Base-by-base conservation (phyloP, 2,329 filamentous ascomycete genomes). In the Aplosporella prunicola region DNA sequence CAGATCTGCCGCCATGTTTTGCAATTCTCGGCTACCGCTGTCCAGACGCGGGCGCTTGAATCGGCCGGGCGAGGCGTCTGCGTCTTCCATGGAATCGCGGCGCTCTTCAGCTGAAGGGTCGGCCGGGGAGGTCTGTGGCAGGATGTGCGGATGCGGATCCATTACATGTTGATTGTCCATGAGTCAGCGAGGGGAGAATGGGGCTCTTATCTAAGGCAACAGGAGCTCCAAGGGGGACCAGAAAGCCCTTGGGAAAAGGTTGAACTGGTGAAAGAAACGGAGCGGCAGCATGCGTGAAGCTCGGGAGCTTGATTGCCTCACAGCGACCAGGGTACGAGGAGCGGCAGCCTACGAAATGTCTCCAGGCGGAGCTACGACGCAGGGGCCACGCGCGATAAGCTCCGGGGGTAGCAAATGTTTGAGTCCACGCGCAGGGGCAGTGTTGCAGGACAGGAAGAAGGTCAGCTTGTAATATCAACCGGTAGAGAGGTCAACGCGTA, bases 51-150 rank as follows among this genome's bases (percentile, higher is more conserved):
- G 64, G 49, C 64, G 61, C 55, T 68, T 69, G 38, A 40, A 40
- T 50, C 64, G 62, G 20, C 62, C 60, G 40, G 61, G 56, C 23
- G 61, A 61, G 35, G 58, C 52, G 48, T 66, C 58, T 39, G 60
- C 59, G 54, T 68, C 63, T 49, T 61, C 62, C 42, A 58, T 57
- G 40, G 58, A 55, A 45, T 67, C 59, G 51, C 64, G 63, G 44
- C 56, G 56, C 14, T 55, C 52, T 45, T 55, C 56, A 44, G 53
- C 53, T 39, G 53, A 50, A 48, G 50, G 49, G 42, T 51, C 48
- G 52, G 45, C 51, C 48, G 52, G 31, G 9, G 27, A 20, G 34
- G 18, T 51, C 47, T 48, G 50, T 44, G 39, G 46, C 48, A 49
- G 49, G 48, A 50, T 57, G 27, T 17, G 26, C 26, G 26, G 23